A percentile compares a stretch with the other conserved stretches of the same genome.
Conservation (phyloP, 1,139 yeast species). For the Yamadazyma conglobata region DNA sequence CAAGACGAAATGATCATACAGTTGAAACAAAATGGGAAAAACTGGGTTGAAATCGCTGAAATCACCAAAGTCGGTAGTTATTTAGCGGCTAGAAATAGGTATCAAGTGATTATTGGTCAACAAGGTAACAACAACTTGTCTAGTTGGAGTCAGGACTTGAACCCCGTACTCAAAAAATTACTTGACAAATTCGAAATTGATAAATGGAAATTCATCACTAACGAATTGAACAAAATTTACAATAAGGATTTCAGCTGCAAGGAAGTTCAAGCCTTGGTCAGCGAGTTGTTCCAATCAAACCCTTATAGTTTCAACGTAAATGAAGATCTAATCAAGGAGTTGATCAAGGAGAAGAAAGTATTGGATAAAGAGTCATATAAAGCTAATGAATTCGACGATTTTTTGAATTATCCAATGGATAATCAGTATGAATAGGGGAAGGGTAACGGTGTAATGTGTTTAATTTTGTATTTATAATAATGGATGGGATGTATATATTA, state of each 20-base stretch:
- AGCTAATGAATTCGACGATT: conserved; percentile 11
- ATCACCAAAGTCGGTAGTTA: conserved; percentile 63
- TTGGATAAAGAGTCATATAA: conserved; percentile 27
- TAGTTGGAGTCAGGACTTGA: conserved; percentile 61
- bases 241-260: conserved; percentile 51
- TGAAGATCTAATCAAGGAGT: conserved; percentile 40
- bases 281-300: conserved; percentile 51
- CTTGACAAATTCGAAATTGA: conserved; percentile 70
- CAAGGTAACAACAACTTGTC: conserved; percentile 71
- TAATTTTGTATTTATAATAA: no score
- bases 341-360: conserved; percentile 35
- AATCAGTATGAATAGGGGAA: conserved; percentile 6
- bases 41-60: conserved; percentile 76
- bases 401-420: conserved; percentile 9
- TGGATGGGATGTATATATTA: no score
- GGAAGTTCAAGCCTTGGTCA: conserved; percentile 55
- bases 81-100: conserved; percentile 72
- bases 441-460: no score
- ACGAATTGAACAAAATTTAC: conserved; percentile 59
- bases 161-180: conserved; percentile 45
- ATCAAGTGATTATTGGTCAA: conserved; percentile 79
- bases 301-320: conserved; percentile 59
- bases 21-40: conserved; percentile 59
- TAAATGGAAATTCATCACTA: conserved; percentile 64
- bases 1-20: conserved; percentile 66